A percentile compares a stretch with the other conserved stretches of the same genome.
These are phyloP conservation scores for Allantophomopsis lycopodina DNA, from an alignment of 2,329 filamentous ascomycete species.

Conservation along the genomic window DNA sequence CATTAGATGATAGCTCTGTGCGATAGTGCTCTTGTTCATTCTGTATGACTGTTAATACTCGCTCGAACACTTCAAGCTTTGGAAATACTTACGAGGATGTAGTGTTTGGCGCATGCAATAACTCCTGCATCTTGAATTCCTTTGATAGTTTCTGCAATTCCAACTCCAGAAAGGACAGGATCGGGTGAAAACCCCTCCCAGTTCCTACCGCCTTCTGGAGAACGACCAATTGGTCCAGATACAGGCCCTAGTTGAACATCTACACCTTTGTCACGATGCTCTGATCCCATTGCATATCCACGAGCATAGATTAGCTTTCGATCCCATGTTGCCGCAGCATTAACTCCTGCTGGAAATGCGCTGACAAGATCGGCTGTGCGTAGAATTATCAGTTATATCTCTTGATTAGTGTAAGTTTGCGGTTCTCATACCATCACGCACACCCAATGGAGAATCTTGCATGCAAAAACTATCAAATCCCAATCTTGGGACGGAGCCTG, in stretches of 20 bases:
- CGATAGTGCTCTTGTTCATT: slow-evolving; percentile 55
- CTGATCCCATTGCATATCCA: slow-evolving; percentile 53
- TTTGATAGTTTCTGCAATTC: slow-evolving; percentile 57
- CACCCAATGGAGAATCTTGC: slow-evolving; percentile 18
- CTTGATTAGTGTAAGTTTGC: no score
- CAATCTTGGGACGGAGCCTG: slow-evolving; percentile 16
- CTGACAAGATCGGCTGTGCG: slow-evolving; percentile 51
- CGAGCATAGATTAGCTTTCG: slow-evolving; percentile 55
- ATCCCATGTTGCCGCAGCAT: slow-evolving; percentile 59
- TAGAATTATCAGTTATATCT: no score
- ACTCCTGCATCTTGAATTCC: slow-evolving; percentile 75
- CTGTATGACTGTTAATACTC: background rate
- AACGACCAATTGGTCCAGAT: slow-evolving; percentile 56
- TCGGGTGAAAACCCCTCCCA: slow-evolving; percentile 60
- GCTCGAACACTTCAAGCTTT: no score
- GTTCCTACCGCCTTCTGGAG: slow-evolving; percentile 56
- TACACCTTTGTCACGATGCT: slow-evolving; percentile 57
- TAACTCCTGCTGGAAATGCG: slow-evolving; percentile 67
- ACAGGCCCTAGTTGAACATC: slow-evolving; percentile 60
- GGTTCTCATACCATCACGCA: slow-evolving; percentile 24
- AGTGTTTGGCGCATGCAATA: slow-evolving; percentile 73
- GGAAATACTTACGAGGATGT: slow-evolving; percentile 19
- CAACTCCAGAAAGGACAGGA: slow-evolving; percentile 60
- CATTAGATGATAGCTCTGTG: slow-evolving; percentile 46
- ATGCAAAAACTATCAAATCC: slow-evolving; percentile 17